Conservation (phyloP, 805 yeast genomes). For the Wilhelminamyces savonicus region DNA sequence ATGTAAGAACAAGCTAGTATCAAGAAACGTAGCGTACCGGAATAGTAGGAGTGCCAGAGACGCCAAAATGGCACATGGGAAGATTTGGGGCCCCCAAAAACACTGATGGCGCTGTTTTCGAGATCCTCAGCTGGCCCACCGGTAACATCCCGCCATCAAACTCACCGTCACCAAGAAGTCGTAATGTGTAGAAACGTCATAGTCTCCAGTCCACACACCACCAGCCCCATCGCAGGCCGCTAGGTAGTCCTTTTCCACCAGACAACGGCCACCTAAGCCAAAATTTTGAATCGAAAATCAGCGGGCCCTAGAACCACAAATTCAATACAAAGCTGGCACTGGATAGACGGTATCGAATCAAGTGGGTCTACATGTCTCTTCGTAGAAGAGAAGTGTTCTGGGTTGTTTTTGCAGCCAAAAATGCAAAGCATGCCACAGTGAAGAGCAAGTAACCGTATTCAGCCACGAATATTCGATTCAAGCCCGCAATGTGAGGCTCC, state of each 20-base stretch:
- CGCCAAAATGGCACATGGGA: no score
- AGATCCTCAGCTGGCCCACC: no score
- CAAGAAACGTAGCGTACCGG: constrained; percentile 7
- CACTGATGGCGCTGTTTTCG: no score
- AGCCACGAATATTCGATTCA: constrained; percentile 18
- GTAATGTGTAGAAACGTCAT: no score
- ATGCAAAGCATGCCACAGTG: constrained; percentile 11
- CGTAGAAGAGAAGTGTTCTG: constrained; percentile 2
- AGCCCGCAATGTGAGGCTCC: constrained; percentile 5
- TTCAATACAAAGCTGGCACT: constrained; percentile 5
- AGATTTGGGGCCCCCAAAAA: no score
- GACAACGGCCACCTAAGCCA: no score
- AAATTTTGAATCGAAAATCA: constrained; percentile 27
- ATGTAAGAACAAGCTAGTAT: constrained; percentile 10
- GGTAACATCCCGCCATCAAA: no score
- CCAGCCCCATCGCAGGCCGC: no score
- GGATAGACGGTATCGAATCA: constrained; percentile 5
- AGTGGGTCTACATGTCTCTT: constrained; percentile 1
- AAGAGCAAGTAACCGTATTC: constrained; percentile 27
- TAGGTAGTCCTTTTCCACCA: no score
- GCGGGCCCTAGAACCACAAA: constrained; percentile 31
- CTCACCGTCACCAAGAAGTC: no score
- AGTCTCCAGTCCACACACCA: no score
- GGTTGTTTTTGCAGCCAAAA: constrained; percentile 4
- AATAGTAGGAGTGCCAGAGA: constrained; percentile 2